A percentile compares a stretch with the other conserved stretches of the same genome.
Conservation (phyloP, 176 grass and related monocot species). For the Lolium rigidum region DNA sequence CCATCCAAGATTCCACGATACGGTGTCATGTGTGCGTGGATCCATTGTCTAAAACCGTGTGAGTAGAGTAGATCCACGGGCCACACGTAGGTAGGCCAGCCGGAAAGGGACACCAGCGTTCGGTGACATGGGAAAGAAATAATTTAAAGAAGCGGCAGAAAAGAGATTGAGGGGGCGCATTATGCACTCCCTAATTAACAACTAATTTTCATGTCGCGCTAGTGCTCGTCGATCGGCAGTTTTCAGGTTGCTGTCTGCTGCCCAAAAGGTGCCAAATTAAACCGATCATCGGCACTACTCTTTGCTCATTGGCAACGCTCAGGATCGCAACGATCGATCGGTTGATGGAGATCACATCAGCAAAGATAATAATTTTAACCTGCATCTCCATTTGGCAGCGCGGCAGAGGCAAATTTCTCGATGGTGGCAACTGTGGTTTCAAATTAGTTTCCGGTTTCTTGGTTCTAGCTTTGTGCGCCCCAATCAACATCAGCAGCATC, state of each 20-base stretch:
- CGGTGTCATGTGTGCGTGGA: background rate
- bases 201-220: conserved; percentile 33
- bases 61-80: conserved; percentile 32
- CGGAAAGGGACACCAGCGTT: conserved; percentile 36
- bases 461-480: conserved; percentile 39
- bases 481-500: conserved; percentile 19
- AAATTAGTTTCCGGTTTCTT: conserved; percentile 22
- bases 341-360: background rate
- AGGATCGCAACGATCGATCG: background rate
- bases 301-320: conserved; percentile 9
- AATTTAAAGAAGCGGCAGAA: conserved; percentile 26
- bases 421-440: conserved; percentile 15
- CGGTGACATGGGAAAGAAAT: background rate
- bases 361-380: background rate
- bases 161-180: conserved; percentile 25
- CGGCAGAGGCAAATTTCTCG: conserved; percentile 6
- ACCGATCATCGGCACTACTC: background rate
- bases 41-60: conserved; percentile 11
- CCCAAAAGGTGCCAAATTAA: conserved; percentile 26
- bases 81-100: conserved; percentile 23
- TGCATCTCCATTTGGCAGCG: background rate
- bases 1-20: conserved; percentile 23
- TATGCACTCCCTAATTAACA: background rate
- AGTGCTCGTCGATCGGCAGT: conserved; percentile 47
- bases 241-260: conserved; percentile 58